Conservation (phyloP, 345 rosid genomes). For the Zanthoxylum bungeanum region DNA sequence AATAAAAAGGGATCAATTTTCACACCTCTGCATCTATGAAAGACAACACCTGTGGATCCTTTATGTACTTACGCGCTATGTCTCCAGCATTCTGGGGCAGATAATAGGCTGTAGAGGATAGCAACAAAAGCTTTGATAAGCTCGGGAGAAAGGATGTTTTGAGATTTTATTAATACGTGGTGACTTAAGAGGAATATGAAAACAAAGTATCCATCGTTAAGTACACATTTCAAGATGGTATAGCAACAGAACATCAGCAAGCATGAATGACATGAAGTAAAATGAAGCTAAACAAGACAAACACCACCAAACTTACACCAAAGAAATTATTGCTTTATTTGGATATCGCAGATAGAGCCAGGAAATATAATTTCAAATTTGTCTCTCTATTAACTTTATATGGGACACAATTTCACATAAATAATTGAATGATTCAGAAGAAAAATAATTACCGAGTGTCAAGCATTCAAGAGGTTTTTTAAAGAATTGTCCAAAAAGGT, state of each 20-base stretch:
- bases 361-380: not conserved
- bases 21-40: constrained; percentile 95
- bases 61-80: constrained; percentile 82
- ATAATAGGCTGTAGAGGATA: constrained; percentile 61
- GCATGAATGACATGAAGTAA: constrained; percentile 1
- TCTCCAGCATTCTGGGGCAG: constrained; percentile 91
- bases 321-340: not conserved
- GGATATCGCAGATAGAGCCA: not conserved
- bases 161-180: not conserved
- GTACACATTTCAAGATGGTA: not conserved
- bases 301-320: not conserved
- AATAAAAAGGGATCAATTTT: constrained; percentile 15
- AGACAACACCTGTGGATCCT: constrained; percentile 79
- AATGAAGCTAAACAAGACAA: not conserved
- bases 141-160: not conserved
- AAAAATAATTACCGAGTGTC: constrained; percentile 65
- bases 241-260: not conserved
- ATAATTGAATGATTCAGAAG: not conserved
- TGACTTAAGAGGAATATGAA: not conserved
- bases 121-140: constrained; percentile 2
- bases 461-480: constrained; percentile 85
- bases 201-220: not conserved
- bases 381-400: not conserved
- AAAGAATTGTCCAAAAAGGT: constrained; percentile 92
- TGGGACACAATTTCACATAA: constrained; percentile 5